Evolutionary conservation across 2,329 filamentous ascomycete species (phyloP), one percentile per base, ranked within the genome.

Genomic region (Arthrobotrys musiformis): DNA sequence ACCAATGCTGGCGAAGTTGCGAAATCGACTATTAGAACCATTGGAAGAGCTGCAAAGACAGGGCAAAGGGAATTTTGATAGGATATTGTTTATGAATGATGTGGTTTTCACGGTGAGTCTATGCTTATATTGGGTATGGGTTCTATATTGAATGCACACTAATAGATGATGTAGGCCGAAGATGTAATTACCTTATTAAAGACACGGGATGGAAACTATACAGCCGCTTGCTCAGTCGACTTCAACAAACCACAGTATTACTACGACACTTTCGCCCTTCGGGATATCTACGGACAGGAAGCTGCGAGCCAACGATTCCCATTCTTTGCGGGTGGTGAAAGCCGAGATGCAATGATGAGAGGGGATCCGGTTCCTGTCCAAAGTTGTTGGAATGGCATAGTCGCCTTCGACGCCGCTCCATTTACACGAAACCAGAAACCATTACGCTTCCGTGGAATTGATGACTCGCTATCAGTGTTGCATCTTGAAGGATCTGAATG

Each of bases 401-500:
- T 81, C 7, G 85, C 84, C 33, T 87, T 89, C 84, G 85, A 87
- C 22, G 86, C 88, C 0, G 84, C 84, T 7, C 87, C 89, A 0
- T 90, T 90, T 81, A 86, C 88, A 70, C 63, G 64, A 4, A 80
- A 78, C 24, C 79, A 81, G 1, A 81, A 83, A 0, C 84, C 84
- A 2, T 79, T 92, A 0, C 85, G 84, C n/a, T 92, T 92, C 82
- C 88, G 91, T 8, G 90, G 86, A 3, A 85, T 91, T 22, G 81
- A 88, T 0, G 90, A 92, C 81, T 86, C 86, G 2, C 87, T 94
- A 0, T 89, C 88, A 1, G 81, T 82, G 6, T 81, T 85, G 26
- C 91, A 92, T 81, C 85, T 93, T 26, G 92, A 94, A 82, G 92
- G 86, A n/a, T 91, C 89, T 13, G 92, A 94, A 83, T 93, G 91